Base-by-base conservation (phyloP, 805 yeast genomes). In the Candida gorgasii region DNA sequence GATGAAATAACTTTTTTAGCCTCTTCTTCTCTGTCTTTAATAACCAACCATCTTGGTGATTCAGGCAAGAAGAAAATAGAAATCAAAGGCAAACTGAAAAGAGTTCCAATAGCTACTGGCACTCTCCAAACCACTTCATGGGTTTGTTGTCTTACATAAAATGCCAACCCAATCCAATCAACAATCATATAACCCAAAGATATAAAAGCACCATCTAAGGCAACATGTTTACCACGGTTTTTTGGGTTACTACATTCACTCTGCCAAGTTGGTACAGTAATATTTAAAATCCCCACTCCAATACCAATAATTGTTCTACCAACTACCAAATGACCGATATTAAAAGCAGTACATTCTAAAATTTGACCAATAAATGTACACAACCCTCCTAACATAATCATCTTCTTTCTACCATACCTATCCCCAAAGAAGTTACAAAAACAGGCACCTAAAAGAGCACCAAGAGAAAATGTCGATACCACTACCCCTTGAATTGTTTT, bases 181-280 rank as follows among this genome's bases (percentile, higher is more conserved):
- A 89, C 84, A 51, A 84, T 69, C 53, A 80, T 69, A 27, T 86
- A 81, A 56, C 95, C 93, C 27, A 80, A 69, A 34, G 68, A 64
- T 47, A 83, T 79, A 22, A 82, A 75, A 16, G 85, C 75, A 38
- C 89, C 89, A 62, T 84, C 86, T 55, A 82, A 65, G 47, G 77
- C 75, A 40, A 84, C 87, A 50, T 83, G 65, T 48, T 74, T 66
- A 51, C 92, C 92, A 67, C 92, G 77, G 49, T 70, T 73, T 46
- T 74, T 77, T 7, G 87, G 77, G 43, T 75, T 76, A 29, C 89
- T 76, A 63, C 80, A 74, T 62, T 86, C 95, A 2, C 89, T 73
- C 58, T 84, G 90, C 79, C 85, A 86, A 47, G 82, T 81, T 8
- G 95, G 93, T 39, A 84, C 81, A 19, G 89, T 82, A 14, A 89